These are phyloP conservation scores for Deinandra increscens DNA, from an alignment of 129 eudicot genomes.

Conservation along the genomic window DNA sequence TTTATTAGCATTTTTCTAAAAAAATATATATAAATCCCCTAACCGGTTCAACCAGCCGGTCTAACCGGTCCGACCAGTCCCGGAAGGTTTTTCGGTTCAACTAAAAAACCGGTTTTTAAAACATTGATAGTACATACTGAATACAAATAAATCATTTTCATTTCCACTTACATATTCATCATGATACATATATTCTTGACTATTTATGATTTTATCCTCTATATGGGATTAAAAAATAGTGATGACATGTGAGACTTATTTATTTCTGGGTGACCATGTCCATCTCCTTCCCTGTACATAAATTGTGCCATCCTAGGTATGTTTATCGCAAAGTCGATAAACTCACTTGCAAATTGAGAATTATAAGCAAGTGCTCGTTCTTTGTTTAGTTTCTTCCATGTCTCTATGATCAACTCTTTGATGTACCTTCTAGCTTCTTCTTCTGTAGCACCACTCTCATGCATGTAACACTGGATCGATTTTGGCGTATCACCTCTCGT, in stretches of 20 bases:
- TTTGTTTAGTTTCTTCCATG: conserved; percentile 37
- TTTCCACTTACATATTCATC: too few relatives aligned
- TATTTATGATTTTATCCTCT: not conserved
- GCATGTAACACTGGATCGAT: conserved; percentile 34
- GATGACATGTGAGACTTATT: conserved; percentile 8
- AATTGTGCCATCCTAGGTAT: conserved; percentile 29
- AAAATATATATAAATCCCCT: too few relatives aligned
- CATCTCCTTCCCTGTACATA: conserved; percentile 31
- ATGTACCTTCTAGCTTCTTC: conserved; percentile 30
- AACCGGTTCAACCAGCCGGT: too few relatives aligned
- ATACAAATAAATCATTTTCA: too few relatives aligned
- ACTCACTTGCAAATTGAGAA: conserved; percentile 11
- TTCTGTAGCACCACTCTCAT: conserved; percentile 28
- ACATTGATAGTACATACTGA: too few relatives aligned
- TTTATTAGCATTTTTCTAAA: too few relatives aligned
- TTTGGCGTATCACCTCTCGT: conserved; percentile 38
- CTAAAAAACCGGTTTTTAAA: too few relatives aligned
- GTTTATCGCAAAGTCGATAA: conserved; percentile 17
- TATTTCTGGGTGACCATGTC: conserved; percentile 20
- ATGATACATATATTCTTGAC: too few relatives aligned
- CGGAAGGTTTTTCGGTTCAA: too few relatives aligned
- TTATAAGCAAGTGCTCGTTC: conserved; percentile 9
- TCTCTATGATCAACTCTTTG: not conserved
- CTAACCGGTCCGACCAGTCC: too few relatives aligned
- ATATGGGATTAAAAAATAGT: conserved; percentile 26